Percentiles rank a stretch among this genome's conserved stretches.
phyloP scores from a whole-genome alignment of 305 asterid genomes.

The Fraxinus angustifolia region DNA sequence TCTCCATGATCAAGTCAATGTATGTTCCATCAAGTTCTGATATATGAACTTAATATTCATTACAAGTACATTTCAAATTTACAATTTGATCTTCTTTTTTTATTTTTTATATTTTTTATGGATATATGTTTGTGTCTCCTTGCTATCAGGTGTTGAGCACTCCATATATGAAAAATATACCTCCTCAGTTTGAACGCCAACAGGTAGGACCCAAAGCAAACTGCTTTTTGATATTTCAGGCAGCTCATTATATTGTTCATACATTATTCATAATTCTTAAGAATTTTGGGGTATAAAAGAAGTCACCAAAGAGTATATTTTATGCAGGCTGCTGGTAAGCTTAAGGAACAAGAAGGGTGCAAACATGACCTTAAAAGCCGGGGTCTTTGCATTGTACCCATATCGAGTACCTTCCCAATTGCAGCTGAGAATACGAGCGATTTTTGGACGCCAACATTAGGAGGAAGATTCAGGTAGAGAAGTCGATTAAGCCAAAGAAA shows the following conservation, averaged over 20 bases:
- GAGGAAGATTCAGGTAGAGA: slow-evolving; percentile 52
- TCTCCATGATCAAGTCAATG: slow-evolving; percentile 84
- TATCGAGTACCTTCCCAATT: slow-evolving; percentile 73
- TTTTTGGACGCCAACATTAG: slow-evolving; percentile 74
- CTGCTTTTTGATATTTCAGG: neutral
- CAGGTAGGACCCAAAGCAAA: slow-evolving; percentile 33
- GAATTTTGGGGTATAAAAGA: neutral
- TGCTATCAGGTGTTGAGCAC: slow-evolving; percentile 47
- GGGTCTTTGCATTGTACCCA: slow-evolving; percentile 79
- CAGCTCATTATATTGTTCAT: neutral
- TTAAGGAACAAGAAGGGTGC: slow-evolving; percentile 36
- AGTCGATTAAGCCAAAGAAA: neutral
- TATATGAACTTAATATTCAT: neutral
- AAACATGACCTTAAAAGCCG: slow-evolving; percentile 52
- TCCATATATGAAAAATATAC: slow-evolving; percentile 48
- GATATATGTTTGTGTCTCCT: neutral
- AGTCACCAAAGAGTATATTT: neutral
- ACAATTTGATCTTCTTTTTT: neutral
- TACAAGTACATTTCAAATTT: neutral
- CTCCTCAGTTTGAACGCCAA: slow-evolving; percentile 28
- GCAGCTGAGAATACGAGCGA: slow-evolving; percentile 59
- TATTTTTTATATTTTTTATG: too few relatives aligned
- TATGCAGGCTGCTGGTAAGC: slow-evolving; percentile 33
- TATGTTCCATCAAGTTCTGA: slow-evolving; percentile 25
- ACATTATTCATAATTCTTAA: neutral